Evolutionary conservation across 2,329 filamentous ascomycete genomes (phyloP), one percentile per base, ranked within the genome.

Genomic region (Tympanopsis confertula): DNA sequence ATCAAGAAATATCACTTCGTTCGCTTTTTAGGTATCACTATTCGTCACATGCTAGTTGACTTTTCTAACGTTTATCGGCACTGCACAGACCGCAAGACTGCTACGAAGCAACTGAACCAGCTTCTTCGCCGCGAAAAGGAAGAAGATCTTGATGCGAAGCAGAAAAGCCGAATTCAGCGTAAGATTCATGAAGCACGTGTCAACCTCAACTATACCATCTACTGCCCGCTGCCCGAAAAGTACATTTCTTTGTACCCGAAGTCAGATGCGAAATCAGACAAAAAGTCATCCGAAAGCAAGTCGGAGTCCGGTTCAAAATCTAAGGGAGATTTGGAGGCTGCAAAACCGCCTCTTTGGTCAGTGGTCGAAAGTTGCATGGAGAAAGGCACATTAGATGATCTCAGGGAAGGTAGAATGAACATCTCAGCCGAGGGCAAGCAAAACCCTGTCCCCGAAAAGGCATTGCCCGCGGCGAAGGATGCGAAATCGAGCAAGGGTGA

Each of bases 1-100:
- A 76, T 79, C 41, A 62, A 63, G 41, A 69, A 67, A 49, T 81
- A 78, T 50, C 75, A 80, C 50, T 78, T 77, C 56, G 67, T 79
- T n/a, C 58, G 75, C n/a, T 81, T 80, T 50, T 66, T 80, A 43
- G 75, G 41, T 44, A n/a, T 22, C 39, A n/a, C 20, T 37, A 20
- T 26, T 13, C 28, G 33, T 24, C n/a, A 13, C n/a, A 30, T 30
- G 39, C 10, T 20, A n/a, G 17, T 20, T n/a, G 10, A 7, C 5
- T 10, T 39, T 17, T 4, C 4, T 19, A 24, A 14, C 33, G 10
- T 13, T 33, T 26, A 42, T 42, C 45, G 35, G 42, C 42, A 5
- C 38, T 45, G 35, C 44, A 47, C 38, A 63, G 59, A 63, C 38
- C 57, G 59, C 38, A 63, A 63, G 52, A 51, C 55, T 19, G 62